Percentiles rank a stretch among this genome's conserved stretches.
These are phyloP conservation scores for Astrothelium macrocarpum DNA, from an alignment of 495 filamentous ascomycete species.

Conservation along the genomic window DNA sequence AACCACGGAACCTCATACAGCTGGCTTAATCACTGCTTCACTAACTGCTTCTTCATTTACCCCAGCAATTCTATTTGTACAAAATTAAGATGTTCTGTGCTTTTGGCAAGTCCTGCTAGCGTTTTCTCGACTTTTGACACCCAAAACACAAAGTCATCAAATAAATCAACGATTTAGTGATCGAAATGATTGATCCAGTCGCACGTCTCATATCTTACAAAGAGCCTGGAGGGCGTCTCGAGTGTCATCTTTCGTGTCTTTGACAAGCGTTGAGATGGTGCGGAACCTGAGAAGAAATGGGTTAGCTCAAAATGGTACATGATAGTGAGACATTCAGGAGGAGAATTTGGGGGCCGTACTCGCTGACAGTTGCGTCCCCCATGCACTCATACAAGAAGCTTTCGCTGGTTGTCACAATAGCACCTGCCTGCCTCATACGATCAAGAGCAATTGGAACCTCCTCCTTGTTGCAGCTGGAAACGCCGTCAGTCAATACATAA, in stretches of 20 bases:
- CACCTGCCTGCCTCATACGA: conserved; percentile 65
- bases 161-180: background rate
- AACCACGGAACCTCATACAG: too few relatives aligned
- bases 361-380: conserved; percentile 68
- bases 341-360: conserved; percentile 31
- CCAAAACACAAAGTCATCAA: too few relatives aligned
- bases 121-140: too few relatives aligned
- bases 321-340: too few relatives aligned
- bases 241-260: conserved; percentile 44
- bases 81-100: too few relatives aligned
- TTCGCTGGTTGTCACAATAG: conserved; percentile 78
- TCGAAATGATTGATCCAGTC: background rate
- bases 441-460: conserved; percentile 73
- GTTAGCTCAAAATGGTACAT: too few relatives aligned
- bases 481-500: conserved; percentile 84
- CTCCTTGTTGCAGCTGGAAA: conserved; percentile 71
- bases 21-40: too few relatives aligned
- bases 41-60: too few relatives aligned
- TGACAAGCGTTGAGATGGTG: conserved; percentile 63
- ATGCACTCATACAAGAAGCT: conserved; percentile 86
- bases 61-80: too few relatives aligned
- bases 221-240: conserved; percentile 21
- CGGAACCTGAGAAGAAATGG: conserved; percentile 50
- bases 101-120: too few relatives aligned
- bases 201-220: conserved; percentile 18